phyloP scores from a whole-genome alignment of 192 early-diverging fungal genomes.

The Cetraspora pellucida region DNA sequence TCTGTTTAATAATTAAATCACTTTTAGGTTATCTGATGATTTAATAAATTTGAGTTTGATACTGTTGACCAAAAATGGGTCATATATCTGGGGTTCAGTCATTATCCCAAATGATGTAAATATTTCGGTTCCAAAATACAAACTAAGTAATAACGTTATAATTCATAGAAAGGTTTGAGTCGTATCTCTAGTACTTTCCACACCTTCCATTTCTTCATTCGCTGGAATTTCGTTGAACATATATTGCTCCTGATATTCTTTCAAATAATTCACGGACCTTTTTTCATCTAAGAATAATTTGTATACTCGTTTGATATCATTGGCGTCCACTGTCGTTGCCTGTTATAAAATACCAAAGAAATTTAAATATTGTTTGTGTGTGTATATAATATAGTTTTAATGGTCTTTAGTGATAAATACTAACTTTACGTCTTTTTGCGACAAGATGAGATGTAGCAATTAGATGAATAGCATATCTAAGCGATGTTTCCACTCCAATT shows the following conservation, averaged over 20 bases:
- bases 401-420: not conserved
- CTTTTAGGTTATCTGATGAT: too few relatives aligned
- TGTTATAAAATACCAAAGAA: slow-evolving; percentile 34
- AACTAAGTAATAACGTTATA: too few relatives aligned
- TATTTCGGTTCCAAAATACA: too few relatives aligned
- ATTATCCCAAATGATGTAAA: too few relatives aligned
- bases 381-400: not conserved
- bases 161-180: not conserved
- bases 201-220: slow-evolving; percentile 33
- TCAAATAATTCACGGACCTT: slow-evolving; percentile 93
- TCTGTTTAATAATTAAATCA: too few relatives aligned
- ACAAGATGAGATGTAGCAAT: slow-evolving; percentile 95
- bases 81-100: too few relatives aligned
- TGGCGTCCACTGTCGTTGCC: slow-evolving; percentile 87
- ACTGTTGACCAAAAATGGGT: too few relatives aligned
- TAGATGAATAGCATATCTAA: slow-evolving; percentile 94
- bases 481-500: slow-evolving; percentile 89
- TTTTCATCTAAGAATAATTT: slow-evolving; percentile 95
- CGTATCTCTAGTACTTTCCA: slow-evolving; percentile 36
- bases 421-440: slow-evolving; percentile 83
- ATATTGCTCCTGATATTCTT: slow-evolving; percentile 92
- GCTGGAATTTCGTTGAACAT: slow-evolving; percentile 78
- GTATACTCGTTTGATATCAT: slow-evolving; percentile 94
- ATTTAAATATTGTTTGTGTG: not conserved
- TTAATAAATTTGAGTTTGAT: too few relatives aligned